phyloP scores from a whole-genome alignment of 2,329 filamentous ascomycete genomes.

The Cytospora paraplurivora region DNA sequence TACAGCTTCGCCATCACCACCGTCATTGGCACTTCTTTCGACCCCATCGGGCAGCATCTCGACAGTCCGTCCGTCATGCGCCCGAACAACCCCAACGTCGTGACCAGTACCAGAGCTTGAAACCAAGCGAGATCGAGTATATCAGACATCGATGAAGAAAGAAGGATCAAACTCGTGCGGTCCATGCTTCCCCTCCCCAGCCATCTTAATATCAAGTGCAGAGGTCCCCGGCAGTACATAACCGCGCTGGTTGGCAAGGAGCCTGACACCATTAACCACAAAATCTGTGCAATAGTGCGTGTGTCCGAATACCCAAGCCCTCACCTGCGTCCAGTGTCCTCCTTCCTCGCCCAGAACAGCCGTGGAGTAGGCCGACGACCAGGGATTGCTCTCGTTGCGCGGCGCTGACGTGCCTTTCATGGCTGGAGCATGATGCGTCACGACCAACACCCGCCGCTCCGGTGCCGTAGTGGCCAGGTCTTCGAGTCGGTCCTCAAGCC shows the following conservation, averaged over 20 bases:
- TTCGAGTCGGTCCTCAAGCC: constrained; percentile 48
- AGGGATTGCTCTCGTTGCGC: constrained; percentile 48
- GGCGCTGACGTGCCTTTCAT: constrained; percentile 51
- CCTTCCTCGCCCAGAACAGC: constrained; percentile 42
- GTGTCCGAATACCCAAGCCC: constrained; percentile 51
- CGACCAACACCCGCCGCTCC: constrained; percentile 45
- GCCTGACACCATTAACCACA: constrained; percentile 36
- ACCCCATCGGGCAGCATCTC: no score
- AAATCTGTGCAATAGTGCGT: constrained; percentile 49
- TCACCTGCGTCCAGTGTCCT: constrained; percentile 32
- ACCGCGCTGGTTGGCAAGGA: constrained; percentile 51
- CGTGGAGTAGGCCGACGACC: constrained; percentile 54
- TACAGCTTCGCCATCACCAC: no score
- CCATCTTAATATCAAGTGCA: background rate
- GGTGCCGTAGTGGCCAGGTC: constrained; percentile 16
- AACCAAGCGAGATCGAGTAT: no score
- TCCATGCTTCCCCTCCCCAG: background rate
- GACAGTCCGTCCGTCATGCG: background rate
- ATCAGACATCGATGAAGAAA: background rate
- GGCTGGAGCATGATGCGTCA: constrained; percentile 59
- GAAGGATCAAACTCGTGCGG: background rate
- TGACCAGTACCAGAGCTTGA: no score
- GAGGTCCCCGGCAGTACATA: constrained; percentile 38
- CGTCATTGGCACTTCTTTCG: no score
- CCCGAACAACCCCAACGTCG: background rate